Conservation (phyloP, 192 early-diverging fungal genomes). For the Glomus cerebriforme region DNA sequence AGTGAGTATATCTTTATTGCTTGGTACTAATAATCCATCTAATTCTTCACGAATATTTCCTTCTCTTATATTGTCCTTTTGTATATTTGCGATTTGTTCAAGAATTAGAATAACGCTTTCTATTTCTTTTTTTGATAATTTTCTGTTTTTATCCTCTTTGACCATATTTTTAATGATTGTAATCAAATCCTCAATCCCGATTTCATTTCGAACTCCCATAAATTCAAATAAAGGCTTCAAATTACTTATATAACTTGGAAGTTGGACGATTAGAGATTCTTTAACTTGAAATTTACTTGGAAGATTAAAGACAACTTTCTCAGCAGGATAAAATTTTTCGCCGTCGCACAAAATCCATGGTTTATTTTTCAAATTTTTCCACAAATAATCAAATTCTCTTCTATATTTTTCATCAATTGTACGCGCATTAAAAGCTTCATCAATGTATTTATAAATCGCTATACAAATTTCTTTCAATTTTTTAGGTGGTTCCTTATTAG, state of each 20-base stretch:
- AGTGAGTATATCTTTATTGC: background rate
- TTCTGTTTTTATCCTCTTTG: background rate
- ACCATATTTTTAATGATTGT: background rate
- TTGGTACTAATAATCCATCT: background rate
- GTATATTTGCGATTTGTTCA: background rate
- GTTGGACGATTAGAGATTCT: background rate
- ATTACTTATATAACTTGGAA: background rate
- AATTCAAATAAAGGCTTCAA: background rate
- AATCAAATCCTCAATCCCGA: background rate
- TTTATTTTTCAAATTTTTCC: background rate
- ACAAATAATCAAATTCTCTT: background rate
- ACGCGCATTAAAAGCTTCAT: background rate
- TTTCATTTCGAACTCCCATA: constrained; percentile 1
- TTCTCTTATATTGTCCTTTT: background rate
- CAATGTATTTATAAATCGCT: background rate
- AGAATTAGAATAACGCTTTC: background rate
- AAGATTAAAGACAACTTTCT: background rate
- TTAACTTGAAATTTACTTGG: background rate
- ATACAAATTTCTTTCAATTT: background rate
- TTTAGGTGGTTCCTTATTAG: background rate
- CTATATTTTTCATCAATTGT: background rate
- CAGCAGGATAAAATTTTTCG: background rate
- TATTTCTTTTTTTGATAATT: background rate
- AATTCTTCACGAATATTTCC: background rate
- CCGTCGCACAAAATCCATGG: background rate